Evolutionary conservation across 2,329 filamentous ascomycete genomes (phyloP).

Genomic region (Bipolaris victoriae): DNA sequence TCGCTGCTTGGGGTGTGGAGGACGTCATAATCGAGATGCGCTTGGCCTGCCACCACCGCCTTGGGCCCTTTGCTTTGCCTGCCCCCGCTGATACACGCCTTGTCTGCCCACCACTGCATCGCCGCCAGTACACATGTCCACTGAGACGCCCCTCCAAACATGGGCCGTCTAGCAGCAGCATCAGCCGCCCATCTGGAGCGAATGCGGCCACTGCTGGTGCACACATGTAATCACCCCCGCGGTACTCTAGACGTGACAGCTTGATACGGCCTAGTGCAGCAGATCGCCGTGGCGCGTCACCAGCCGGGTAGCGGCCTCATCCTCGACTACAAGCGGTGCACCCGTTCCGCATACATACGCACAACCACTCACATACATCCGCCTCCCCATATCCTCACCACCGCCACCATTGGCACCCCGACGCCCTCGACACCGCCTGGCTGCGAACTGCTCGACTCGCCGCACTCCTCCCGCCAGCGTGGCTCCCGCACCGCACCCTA

Average conservation of each 20-base stretch:
- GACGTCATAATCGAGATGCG: constrained; percentile 11
- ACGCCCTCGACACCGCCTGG: neutral
- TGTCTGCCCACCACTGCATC: neutral
- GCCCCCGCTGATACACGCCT: too few species aligned
- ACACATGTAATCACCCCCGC: constrained; percentile 1
- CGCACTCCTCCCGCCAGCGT: neutral
- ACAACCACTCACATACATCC: neutral
- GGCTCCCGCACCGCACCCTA: constrained; percentile 1
- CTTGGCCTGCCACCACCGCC: neutral
- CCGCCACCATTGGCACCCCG: neutral
- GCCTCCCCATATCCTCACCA: neutral
- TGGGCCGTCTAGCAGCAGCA: neutral
- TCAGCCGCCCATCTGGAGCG: neutral
- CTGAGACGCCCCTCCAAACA: neutral
- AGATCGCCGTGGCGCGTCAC: constrained; percentile 14
- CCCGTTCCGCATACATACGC: neutral
- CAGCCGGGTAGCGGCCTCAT: constrained; percentile 16
- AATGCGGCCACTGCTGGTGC: constrained; percentile 2
- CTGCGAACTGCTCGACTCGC: neutral
- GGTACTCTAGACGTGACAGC: neutral
- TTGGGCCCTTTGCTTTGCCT: too few species aligned
- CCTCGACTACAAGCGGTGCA: constrained; percentile 2
- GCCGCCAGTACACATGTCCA: neutral
- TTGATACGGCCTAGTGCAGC: constrained; percentile 14
- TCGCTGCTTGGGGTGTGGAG: constrained; percentile 2